Percentiles rank a stretch among this genome's conserved stretches.
phyloP scores from a whole-genome alignment of 177 flowering plant genomes.

The Vitis hybrid region DNA sequence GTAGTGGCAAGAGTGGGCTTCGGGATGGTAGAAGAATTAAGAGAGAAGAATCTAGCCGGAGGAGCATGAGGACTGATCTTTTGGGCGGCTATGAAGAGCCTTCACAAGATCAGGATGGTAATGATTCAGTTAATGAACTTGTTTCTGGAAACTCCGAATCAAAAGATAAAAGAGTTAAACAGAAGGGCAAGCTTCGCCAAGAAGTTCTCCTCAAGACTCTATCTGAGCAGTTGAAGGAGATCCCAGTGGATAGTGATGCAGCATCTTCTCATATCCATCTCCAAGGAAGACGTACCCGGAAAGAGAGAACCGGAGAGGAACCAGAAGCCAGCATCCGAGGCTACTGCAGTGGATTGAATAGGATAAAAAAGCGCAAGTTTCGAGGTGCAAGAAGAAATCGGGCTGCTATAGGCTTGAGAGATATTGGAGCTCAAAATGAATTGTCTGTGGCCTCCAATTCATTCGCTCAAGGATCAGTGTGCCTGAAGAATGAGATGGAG shows the following conservation, averaged over 20 bases:
- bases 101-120: conserved; percentile 24
- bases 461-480: conserved; percentile 44
- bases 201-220: conserved; percentile 48
- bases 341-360: conserved; percentile 36
- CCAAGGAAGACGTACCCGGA: conserved; percentile 27
- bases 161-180: conserved; percentile 33
- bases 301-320: conserved; percentile 36
- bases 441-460: conserved; percentile 85
- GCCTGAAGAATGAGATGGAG: conserved; percentile 35
- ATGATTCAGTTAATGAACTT: conserved; percentile 27
- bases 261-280: conserved; percentile 46
- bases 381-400: conserved; percentile 57
- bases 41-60: conserved; percentile 49
- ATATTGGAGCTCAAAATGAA: conserved; percentile 56
- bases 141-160: conserved; percentile 35
- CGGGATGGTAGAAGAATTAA: conserved; percentile 41
- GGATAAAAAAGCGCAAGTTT: conserved; percentile 61
- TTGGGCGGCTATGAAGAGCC: conserved; percentile 37
- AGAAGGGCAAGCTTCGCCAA: conserved; percentile 41
- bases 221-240: conserved; percentile 58
- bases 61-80: conserved; percentile 31
- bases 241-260: conserved; percentile 49
- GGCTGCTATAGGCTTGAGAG: conserved; percentile 39
- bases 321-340: conserved; percentile 39
- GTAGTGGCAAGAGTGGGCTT: conserved; percentile 35